Percentiles rank a stretch among this genome's conserved stretches.
phyloP scores from a whole-genome alignment of 176 grass and related monocot genomes.

The Aechmea fasciata region DNA sequence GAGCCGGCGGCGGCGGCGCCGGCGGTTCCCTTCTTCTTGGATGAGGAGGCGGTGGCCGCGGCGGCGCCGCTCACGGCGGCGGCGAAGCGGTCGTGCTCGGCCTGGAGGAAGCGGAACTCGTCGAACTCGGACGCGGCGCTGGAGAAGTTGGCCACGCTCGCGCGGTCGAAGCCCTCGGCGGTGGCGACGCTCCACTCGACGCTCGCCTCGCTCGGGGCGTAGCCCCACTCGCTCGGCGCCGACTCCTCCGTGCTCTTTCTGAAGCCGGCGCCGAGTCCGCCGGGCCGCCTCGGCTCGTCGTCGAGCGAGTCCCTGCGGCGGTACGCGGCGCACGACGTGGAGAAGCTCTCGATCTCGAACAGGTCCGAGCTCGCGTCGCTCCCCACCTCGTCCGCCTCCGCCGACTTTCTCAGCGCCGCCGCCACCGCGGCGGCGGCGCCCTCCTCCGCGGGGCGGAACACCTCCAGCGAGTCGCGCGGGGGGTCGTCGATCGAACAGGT shows the following conservation, averaged over 20 bases:
- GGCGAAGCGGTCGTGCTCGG: constrained; percentile 30
- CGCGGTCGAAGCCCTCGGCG: constrained; percentile 41
- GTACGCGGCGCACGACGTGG: constrained; percentile 28
- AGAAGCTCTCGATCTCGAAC: constrained; percentile 71
- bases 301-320: constrained; percentile 43
- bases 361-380: constrained; percentile 66
- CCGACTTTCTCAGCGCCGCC: constrained; percentile 7
- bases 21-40: constrained; percentile 10
- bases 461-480: constrained; percentile 50
- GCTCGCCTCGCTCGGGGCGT: constrained; percentile 71
- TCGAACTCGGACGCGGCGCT: constrained; percentile 50
- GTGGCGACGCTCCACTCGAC: constrained; percentile 67
- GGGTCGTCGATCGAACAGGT: constrained; percentile 18
- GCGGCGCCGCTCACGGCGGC: constrained; percentile 32
- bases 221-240: constrained; percentile 52
- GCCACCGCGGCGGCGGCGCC: constrained; percentile 25
- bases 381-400: constrained; percentile 30
- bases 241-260: constrained; percentile 16
- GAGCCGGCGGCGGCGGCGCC: constrained; percentile 23
- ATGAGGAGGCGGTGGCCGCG: not conserved
- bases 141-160: constrained; percentile 55
- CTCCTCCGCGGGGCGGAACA: constrained; percentile 48
- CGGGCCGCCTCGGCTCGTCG: constrained; percentile 12
- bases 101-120: constrained; percentile 34
- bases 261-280: not conserved